phyloP scores from a whole-genome alignment of 202 grass and related monocot species.

The Panicum hallii region DNA sequence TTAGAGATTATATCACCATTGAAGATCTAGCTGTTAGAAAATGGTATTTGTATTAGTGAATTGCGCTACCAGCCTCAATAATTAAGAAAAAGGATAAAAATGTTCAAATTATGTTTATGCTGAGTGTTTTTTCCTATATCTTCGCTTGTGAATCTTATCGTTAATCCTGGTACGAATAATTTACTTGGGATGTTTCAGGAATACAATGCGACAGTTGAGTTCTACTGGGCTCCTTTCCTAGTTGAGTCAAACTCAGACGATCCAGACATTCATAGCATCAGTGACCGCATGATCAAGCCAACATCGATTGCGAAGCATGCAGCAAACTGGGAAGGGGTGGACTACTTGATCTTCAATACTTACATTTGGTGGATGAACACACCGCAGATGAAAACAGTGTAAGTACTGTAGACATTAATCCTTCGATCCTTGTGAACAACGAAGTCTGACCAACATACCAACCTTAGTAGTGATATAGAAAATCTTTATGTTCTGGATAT shows the following conservation, averaged over 20 bases:
- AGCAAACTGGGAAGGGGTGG: constrained; percentile 79
- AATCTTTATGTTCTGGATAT: constrained; percentile 16
- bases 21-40: constrained; percentile 19
- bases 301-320: constrained; percentile 76
- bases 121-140: background rate
- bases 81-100: constrained; percentile 28
- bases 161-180: constrained; percentile 13
- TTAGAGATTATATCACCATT: background rate
- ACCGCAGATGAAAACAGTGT: constrained; percentile 84
- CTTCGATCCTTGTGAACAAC: constrained; percentile 6
- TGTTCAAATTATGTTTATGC: constrained; percentile 14
- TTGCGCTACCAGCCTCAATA: background rate
- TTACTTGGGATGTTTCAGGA: constrained; percentile 64
- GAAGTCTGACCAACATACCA: background rate
- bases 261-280: constrained; percentile 82
- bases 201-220: constrained; percentile 86
- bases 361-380: constrained; percentile 99
- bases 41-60: background rate
- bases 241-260: constrained; percentile 96
- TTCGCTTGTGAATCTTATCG: constrained; percentile 10
- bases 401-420: constrained; percentile 42
- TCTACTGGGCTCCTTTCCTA: constrained; percentile 92
- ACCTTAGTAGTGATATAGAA: constrained; percentile 20
- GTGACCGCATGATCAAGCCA: constrained; percentile 78
- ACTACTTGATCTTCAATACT: constrained; percentile 96